A percentile compares a stretch with the other conserved stretches of the same genome.
Conservation (phyloP, 495 filamentous ascomycete species). For the Extremus antarcticus region DNA sequence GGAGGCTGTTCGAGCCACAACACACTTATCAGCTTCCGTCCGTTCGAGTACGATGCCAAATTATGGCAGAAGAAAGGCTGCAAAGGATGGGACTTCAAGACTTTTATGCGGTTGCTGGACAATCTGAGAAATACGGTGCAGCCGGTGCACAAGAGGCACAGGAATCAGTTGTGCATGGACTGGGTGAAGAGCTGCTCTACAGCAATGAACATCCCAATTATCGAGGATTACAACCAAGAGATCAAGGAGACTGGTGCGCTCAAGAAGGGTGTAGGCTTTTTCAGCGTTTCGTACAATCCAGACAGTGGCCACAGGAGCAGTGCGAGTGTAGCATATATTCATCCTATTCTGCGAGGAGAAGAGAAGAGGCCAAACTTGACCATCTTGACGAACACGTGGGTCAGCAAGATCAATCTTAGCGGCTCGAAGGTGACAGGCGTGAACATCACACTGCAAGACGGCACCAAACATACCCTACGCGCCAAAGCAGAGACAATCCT, state of each 20-base stretch:
- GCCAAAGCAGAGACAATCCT: constrained; percentile 64
- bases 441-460: constrained; percentile 53
- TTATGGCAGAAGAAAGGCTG: constrained; percentile 63
- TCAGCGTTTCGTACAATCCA: constrained; percentile 73
- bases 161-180: constrained; percentile 75
- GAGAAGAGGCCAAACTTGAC: constrained; percentile 69
- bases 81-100: constrained; percentile 68
- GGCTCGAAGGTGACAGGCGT: constrained; percentile 55
- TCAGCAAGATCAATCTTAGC: constrained; percentile 57
- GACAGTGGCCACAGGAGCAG: constrained; percentile 68
- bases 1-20: constrained; percentile 83
- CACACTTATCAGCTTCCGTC: constrained; percentile 74
- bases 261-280: constrained; percentile 67
- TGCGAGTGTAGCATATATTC: constrained; percentile 76
- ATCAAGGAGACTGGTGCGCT: constrained; percentile 57
- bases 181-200: constrained; percentile 66
- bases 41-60: constrained; percentile 68
- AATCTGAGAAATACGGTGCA: constrained; percentile 69
- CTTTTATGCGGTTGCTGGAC: constrained; percentile 63
- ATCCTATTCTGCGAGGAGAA: constrained; percentile 66
- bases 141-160: constrained; percentile 63
- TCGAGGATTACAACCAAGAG: constrained; percentile 70
- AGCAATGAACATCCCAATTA: constrained; percentile 62
- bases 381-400: constrained; percentile 70
- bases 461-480: constrained; percentile 45